Evolutionary conservation across 306 rosid genomes (phyloP).

Genomic region (Cucumis cinereus): DNA sequence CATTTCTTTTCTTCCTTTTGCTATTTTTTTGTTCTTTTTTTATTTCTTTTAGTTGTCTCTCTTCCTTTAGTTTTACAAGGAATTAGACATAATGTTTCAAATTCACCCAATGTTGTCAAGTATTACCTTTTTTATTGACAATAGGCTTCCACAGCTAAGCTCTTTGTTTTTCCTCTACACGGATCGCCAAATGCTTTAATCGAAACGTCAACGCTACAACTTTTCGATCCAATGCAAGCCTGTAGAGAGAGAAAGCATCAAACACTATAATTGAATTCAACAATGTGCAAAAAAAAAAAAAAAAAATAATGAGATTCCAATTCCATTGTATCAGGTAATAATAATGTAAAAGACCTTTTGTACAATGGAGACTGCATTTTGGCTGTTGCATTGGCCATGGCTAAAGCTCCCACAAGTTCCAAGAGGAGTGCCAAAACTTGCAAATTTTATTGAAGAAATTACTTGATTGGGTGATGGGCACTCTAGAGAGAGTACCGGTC

Average conservation of each 20-base stretch:
- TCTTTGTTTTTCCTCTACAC: constrained; percentile 51
- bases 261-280: neutral
- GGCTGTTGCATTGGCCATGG: constrained; percentile 63
- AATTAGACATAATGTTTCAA: neutral
- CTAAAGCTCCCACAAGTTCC: constrained; percentile 72
- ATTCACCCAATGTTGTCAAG: neutral
- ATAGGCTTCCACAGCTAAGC: constrained; percentile 84
- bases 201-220: constrained; percentile 57
- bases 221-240: constrained; percentile 80
- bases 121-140: constrained; percentile 24
- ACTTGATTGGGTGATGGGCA: constrained; percentile 66
- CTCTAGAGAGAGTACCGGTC: constrained; percentile 47
- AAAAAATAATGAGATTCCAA: neutral
- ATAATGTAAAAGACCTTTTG: constrained; percentile 43
- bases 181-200: constrained; percentile 51
- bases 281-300: neutral
- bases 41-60: neutral
- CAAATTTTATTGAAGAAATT: constrained; percentile 74
- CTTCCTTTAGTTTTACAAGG: neutral
- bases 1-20: neutral
- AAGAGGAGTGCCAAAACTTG: constrained; percentile 67
- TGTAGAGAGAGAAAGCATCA: constrained; percentile 9
- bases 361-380: constrained; percentile 42
- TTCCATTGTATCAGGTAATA: neutral
- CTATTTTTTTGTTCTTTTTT: neutral